Evolutionary conservation across 495 filamentous ascomycete species (phyloP).

Genomic region (Tirmania nivea): DNA sequence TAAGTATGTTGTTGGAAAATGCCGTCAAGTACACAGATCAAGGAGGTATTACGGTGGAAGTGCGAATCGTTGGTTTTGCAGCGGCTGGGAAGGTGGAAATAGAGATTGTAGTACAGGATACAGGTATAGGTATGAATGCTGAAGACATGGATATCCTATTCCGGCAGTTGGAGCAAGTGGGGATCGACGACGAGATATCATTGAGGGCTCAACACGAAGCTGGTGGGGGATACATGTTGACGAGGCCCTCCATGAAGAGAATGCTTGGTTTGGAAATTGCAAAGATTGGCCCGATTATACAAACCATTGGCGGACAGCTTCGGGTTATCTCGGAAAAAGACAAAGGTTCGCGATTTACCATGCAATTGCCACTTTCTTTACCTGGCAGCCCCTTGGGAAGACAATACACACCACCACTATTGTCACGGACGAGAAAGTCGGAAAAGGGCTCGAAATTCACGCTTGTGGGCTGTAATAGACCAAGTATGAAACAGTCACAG

Average conservation of each 20-base stretch:
- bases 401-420: too few relatives aligned
- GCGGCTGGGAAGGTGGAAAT: slow-evolving; percentile 27
- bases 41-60: slow-evolving; percentile 54
- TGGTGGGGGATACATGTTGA: background rate
- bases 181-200: slow-evolving; percentile 27
- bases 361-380: slow-evolving; percentile 46
- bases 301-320: slow-evolving; percentile 81
- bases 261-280: slow-evolving; percentile 68
- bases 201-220: slow-evolving; percentile 1
- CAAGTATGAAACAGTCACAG: too few relatives aligned
- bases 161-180: slow-evolving; percentile 70
- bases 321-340: slow-evolving; percentile 71
- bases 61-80: slow-evolving; percentile 23
- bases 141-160: slow-evolving; percentile 58
- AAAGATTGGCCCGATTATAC: slow-evolving; percentile 59
- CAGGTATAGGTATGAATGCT: slow-evolving; percentile 56
- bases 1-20: slow-evolving; percentile 68
- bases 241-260: slow-evolving; percentile 17
- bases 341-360: slow-evolving; percentile 62
- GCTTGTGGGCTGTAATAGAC: too few relatives aligned
- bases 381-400: slow-evolving; percentile 14
- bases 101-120: slow-evolving; percentile 58
- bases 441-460: too few relatives aligned
- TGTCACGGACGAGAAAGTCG: too few relatives aligned
- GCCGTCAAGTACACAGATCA: slow-evolving; percentile 57